Conservation (phyloP, 208 protist species). For the Crithidia brevicula region DNA sequence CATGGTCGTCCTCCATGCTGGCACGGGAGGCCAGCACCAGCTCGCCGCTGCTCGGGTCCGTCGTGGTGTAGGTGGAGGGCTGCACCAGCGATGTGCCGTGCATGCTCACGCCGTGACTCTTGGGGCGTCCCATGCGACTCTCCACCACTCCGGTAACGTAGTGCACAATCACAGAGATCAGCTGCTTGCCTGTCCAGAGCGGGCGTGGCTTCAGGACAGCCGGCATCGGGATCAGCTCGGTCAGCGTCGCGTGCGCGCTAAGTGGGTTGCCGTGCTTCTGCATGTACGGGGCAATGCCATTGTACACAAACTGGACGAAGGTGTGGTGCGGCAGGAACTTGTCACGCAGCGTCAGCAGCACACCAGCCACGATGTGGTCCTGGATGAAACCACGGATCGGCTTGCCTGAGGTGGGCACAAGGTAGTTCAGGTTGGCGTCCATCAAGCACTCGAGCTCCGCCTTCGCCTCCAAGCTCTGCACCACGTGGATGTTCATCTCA, state of each 20-base stretch:
- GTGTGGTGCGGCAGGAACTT: slow-evolving; percentile 95
- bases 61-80: slow-evolving; percentile 79
- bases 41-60: slow-evolving; percentile 48
- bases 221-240: slow-evolving; percentile 88
- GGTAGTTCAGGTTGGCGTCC: slow-evolving; percentile 97
- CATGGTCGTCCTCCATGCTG: slow-evolving; percentile 73
- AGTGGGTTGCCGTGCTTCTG: slow-evolving; percentile 50
- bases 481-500: slow-evolving; percentile 99
- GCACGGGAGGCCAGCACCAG: slow-evolving; percentile 35
- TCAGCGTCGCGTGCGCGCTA: slow-evolving; percentile 51
- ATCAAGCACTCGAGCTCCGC: slow-evolving; percentile 96
- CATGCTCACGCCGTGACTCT: slow-evolving; percentile 78
- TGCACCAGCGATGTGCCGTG: slow-evolving; percentile 84
- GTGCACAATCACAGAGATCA: slow-evolving; percentile 91
- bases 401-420: slow-evolving; percentile 94
- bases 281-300: slow-evolving; percentile 85
- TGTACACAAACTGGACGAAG: slow-evolving; percentile 96
- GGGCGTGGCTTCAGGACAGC: slow-evolving; percentile 94
- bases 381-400: slow-evolving; percentile 99
- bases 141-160: slow-evolving; percentile 73
- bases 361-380: slow-evolving; percentile 98
- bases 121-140: slow-evolving; percentile 12
- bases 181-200: slow-evolving; percentile 98
- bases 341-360: slow-evolving; percentile 96
- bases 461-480: slow-evolving; percentile 95